phyloP scores from a whole-genome alignment of 2,329 filamentous ascomycete genomes.

The Rutstroemia sp. region DNA sequence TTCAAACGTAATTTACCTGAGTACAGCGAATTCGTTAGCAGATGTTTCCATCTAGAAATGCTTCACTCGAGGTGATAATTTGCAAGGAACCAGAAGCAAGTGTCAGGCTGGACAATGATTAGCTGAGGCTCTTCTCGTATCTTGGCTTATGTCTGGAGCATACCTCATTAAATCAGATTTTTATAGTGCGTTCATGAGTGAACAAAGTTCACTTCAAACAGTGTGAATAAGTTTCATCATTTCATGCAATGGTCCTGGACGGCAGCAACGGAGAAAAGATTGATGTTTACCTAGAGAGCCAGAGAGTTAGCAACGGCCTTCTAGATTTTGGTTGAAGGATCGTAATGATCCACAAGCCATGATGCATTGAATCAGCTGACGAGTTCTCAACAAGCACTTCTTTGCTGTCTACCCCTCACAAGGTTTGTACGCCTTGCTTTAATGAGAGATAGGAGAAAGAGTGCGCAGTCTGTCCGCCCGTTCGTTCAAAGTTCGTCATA shows the following conservation, averaged over 20 bases:
- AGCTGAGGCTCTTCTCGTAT: background rate
- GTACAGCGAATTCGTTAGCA: constrained; percentile 19
- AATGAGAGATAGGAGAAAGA: constrained; percentile 29
- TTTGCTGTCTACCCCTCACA: constrained; percentile 28
- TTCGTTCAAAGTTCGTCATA: constrained; percentile 40
- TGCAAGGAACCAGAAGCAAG: constrained; percentile 24
- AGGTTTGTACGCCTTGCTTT: constrained; percentile 36
- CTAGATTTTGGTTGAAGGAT: background rate
- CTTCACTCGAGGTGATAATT: background rate
- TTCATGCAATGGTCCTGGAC: constrained; percentile 23
- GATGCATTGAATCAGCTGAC: constrained; percentile 34
- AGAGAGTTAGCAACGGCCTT: constrained; percentile 15
- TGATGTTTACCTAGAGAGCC: constrained; percentile 13
- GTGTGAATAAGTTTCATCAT: constrained; percentile 38
- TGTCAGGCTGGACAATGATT: constrained; percentile 25
- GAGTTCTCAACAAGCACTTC: constrained; percentile 38
- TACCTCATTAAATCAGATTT: constrained; percentile 42
- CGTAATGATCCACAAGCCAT: constrained; percentile 14
- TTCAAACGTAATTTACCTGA: constrained; percentile 13
- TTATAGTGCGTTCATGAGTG: constrained; percentile 32
- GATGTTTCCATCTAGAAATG: background rate
- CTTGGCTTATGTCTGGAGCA: constrained; percentile 7
- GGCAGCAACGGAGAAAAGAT: constrained; percentile 7
- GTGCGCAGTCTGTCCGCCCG: constrained; percentile 37
- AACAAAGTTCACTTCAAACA: constrained; percentile 33